Conservation (phyloP, 2,329 filamentous ascomycete genomes). For the Orbilia oligospora region DNA sequence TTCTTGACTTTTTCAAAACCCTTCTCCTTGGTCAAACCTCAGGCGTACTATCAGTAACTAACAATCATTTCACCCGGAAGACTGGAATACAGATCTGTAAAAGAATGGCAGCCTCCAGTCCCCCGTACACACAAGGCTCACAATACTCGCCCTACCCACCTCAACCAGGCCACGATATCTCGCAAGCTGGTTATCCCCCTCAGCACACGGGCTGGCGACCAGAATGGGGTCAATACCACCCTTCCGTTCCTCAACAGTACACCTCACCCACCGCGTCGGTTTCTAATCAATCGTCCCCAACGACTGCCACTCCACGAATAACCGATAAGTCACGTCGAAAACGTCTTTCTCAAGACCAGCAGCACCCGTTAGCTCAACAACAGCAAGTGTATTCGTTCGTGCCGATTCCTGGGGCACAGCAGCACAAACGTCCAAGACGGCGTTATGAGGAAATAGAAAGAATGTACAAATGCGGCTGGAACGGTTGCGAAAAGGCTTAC, state of each 20-base stretch:
- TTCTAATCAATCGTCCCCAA: conserved; percentile 60
- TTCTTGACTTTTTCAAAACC: conserved; percentile 51
- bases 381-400: conserved; percentile 97
- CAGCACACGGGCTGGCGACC: conserved; percentile 57
- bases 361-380: conserved; percentile 68
- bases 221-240: conserved; percentile 62
- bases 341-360: conserved; percentile 62
- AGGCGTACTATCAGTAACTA: conserved; percentile 49
- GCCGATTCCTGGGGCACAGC: conserved; percentile 94
- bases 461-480: conserved; percentile 99
- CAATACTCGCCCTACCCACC: conserved; percentile 60
- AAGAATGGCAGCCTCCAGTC: conserved; percentile 61
- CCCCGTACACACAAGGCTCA: conserved; percentile 59
- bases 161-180: conserved; percentile 59
- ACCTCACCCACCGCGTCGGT: conserved; percentile 64
- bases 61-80: conserved; percentile 33
- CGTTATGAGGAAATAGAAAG: conserved; percentile 98
- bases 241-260: conserved; percentile 56
- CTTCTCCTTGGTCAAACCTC: conserved; percentile 36
- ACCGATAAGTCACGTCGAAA: conserved; percentile 57
- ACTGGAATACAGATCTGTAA: conserved; percentile 45
- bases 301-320: conserved; percentile 54
- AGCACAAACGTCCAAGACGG: conserved; percentile 93
- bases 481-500: conserved; percentile 98
- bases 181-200: conserved; percentile 54